Percentiles rank a stretch among this genome's conserved stretches.
These are phyloP conservation scores for Soucietia sequanensis DNA, from an alignment of 805 yeast genomes.

Conservation along the genomic window DNA sequence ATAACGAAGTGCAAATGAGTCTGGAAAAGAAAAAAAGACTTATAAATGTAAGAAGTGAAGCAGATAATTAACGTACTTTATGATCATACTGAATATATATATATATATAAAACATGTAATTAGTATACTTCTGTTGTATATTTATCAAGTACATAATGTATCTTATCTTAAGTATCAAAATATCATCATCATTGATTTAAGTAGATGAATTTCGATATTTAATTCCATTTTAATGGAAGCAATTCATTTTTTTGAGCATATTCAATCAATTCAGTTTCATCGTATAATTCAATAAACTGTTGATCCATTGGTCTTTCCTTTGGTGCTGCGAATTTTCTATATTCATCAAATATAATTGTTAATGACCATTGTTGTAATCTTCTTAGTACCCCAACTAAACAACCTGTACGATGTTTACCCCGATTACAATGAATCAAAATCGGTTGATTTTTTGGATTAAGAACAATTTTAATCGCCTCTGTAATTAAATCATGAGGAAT, in stretches of 20 bases:
- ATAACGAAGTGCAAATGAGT: no score
- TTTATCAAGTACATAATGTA: no score
- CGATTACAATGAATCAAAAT: constrained; percentile 91
- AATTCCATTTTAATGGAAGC: constrained; percentile 70
- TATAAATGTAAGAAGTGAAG: no score
- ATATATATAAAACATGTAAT: no score
- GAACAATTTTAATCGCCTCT: constrained; percentile 74
- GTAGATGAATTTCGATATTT: no score
- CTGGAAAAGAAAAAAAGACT: no score
- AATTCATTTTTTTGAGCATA: constrained; percentile 53
- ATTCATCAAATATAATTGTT: constrained; percentile 93
- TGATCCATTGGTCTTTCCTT: constrained; percentile 95
- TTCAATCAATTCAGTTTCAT: constrained; percentile 58
- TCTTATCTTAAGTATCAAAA: no score
- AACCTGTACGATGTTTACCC: constrained; percentile 97
- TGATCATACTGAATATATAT: no score
- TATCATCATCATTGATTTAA: no score
- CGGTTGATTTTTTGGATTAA: constrained; percentile 88
- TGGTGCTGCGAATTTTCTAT: constrained; percentile 90
- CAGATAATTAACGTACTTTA: no score
- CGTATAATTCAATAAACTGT: constrained; percentile 89
- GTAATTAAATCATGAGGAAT: constrained; percentile 65
- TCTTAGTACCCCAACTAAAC: constrained; percentile 89
- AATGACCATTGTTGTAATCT: constrained; percentile 89
- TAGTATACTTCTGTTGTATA: no score